phyloP scores from a whole-genome alignment of 2,329 filamentous ascomycete genomes.

The Neodidymelliopsis sp. region DNA sequence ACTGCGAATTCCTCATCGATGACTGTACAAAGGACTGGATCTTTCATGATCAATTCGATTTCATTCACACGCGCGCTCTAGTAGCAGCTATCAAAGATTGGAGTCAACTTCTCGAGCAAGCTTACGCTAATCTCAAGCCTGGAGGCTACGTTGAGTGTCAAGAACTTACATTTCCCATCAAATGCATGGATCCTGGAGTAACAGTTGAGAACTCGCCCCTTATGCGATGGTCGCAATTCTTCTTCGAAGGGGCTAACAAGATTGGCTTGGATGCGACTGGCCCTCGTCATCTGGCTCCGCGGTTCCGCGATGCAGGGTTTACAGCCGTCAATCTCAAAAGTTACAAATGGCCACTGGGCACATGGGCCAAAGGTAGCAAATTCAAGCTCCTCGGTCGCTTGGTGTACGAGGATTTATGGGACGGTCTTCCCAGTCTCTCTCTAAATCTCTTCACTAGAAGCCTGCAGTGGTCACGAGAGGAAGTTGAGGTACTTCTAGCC shows the following conservation, averaged over 20 bases:
- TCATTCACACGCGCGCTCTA: slow-evolving; percentile 63
- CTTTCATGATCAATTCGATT: slow-evolving; percentile 62
- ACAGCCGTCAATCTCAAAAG: slow-evolving; percentile 35
- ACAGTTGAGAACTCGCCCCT: slow-evolving; percentile 34
- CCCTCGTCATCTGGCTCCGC: slow-evolving; percentile 48
- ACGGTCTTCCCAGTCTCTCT: slow-evolving; percentile 35
- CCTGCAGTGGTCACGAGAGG: slow-evolving; percentile 36
- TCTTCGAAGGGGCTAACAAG: slow-evolving; percentile 33
- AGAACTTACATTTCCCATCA: slow-evolving; percentile 46
- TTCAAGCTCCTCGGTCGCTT: slow-evolving; percentile 39
- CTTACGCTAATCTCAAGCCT: slow-evolving; percentile 51
- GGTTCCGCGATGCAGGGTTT: slow-evolving; percentile 37
- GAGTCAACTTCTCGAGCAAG: slow-evolving; percentile 56
- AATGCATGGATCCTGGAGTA: slow-evolving; percentile 32
- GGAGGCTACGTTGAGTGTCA: slow-evolving; percentile 62
- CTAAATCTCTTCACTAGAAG: slow-evolving; percentile 40
- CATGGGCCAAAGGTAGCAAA: slow-evolving; percentile 42
- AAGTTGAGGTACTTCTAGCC: slow-evolving; percentile 39
- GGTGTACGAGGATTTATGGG: slow-evolving; percentile 37
- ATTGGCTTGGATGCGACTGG: slow-evolving; percentile 51
- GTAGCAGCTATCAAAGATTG: slow-evolving; percentile 63
- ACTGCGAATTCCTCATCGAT: slow-evolving; percentile 47
- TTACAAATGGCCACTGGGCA: slow-evolving; percentile 44
- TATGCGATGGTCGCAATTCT: slow-evolving; percentile 36
- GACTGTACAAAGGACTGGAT: slow-evolving; percentile 61